phyloP scores from a whole-genome alignment of 83 land plant species.

The Picea abies region DNA sequence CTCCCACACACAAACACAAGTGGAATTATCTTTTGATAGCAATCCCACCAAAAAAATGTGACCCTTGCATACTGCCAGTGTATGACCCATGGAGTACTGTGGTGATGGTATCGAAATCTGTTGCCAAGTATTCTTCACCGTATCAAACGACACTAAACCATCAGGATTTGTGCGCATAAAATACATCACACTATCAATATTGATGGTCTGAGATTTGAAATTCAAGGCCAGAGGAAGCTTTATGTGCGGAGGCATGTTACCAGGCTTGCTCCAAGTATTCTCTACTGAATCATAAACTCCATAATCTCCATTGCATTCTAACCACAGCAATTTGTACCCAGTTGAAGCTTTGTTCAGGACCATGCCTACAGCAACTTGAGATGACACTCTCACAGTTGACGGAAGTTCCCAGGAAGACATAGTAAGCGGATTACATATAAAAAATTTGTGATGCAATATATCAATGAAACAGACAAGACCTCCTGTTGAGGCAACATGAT shows the following conservation, averaged over 20 bases:
- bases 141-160: not conserved
- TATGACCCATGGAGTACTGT: constrained; percentile 1
- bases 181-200: not conserved
- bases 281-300: constrained; percentile 63
- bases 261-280: constrained; percentile 52
- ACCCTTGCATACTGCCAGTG: constrained; percentile 9
- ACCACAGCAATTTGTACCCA: constrained; percentile 64
- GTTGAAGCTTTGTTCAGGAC: constrained; percentile 27
- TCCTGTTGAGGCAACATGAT: not conserved
- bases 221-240: constrained; percentile 7
- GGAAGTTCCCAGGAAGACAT: not conserved
- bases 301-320: constrained; percentile 61
- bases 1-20: constrained; percentile 15
- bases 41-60: not conserved
- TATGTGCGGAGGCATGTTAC: constrained; percentile 16
- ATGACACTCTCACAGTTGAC: too few relatives aligned
- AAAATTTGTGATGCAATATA: not conserved
- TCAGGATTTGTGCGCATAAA: constrained; percentile 15
- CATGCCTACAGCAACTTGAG: constrained; percentile 50
- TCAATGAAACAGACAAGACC: constrained; percentile 9
- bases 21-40: constrained; percentile 5
- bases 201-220: not conserved
- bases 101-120: constrained; percentile 11
- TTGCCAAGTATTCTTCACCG: not conserved
- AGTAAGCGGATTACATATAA: not conserved